phyloP scores from a whole-genome alignment of 2,329 filamentous ascomycete genomes.

The Paecilomyces sp. region DNA sequence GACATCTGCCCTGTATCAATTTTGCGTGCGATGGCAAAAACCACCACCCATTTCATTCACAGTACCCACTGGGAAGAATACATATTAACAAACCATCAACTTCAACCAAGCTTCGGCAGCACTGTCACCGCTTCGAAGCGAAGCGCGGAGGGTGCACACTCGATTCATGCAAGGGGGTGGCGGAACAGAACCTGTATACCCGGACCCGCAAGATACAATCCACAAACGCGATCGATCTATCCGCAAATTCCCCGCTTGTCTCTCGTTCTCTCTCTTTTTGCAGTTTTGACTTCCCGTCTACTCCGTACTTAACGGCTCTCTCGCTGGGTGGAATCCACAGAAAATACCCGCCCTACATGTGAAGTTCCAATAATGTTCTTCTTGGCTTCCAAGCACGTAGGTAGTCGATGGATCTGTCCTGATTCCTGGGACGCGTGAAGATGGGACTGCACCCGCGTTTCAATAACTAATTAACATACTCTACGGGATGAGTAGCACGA shows the following conservation, averaged over 20 bases:
- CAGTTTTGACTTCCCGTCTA: not conserved
- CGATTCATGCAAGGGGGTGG: not conserved
- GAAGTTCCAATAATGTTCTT: not conserved
- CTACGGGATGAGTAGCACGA: not conserved
- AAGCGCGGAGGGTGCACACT: too few species aligned
- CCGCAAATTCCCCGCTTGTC: not conserved
- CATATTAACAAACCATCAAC: not conserved
- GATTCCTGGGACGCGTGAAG: not conserved
- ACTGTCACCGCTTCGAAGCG: not conserved
- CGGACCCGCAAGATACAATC: not conserved
- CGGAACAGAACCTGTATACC: not conserved
- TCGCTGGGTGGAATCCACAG: not conserved
- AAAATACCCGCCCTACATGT: not conserved
- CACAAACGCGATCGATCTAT: not conserved
- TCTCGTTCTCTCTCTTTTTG: too few species aligned
- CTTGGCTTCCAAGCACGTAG: not conserved
- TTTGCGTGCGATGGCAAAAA: not conserved
- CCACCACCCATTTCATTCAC: not conserved
- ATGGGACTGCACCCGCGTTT: not conserved
- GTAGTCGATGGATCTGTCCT: not conserved
- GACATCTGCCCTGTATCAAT: not conserved
- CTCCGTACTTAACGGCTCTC: not conserved
- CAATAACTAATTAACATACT: not conserved
- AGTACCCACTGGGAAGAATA: not conserved
- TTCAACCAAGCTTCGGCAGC: not conserved